Conservation (phyloP, 2,329 filamentous ascomycete species). For the Colletotrichum limetticola region DNA sequence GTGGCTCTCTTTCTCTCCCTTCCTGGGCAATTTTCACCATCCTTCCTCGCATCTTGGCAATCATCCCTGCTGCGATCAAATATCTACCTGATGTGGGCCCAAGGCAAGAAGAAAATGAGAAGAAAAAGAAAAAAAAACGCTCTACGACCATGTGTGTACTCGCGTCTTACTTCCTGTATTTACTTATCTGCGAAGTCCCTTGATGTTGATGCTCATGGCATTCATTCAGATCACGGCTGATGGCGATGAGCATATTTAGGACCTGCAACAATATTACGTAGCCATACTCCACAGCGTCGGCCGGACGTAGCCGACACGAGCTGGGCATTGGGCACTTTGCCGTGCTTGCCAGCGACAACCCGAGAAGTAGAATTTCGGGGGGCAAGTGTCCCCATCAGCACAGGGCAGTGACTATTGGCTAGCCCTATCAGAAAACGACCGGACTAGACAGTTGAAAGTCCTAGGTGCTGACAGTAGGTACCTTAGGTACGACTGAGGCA, state of each 20-base stretch:
- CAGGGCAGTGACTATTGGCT: background rate
- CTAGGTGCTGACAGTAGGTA: background rate
- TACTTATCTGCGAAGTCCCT: background rate
- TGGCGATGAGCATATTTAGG: background rate
- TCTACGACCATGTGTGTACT: background rate
- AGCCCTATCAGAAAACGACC: background rate
- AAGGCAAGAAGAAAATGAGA: background rate
- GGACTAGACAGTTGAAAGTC: no score
- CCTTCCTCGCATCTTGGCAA: background rate
- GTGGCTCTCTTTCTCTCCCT: background rate
- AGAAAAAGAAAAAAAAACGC: no score
- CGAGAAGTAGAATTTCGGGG: no score
- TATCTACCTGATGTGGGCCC: background rate
- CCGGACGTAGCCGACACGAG: background rate
- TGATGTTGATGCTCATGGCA: background rate
- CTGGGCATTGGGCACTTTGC: background rate
- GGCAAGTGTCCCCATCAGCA: background rate
- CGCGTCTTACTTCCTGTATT: background rate
- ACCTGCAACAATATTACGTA: background rate
- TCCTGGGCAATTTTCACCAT: no score
- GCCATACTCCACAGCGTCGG: background rate
- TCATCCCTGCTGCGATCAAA: background rate
- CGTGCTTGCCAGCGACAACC: background rate
- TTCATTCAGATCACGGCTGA: background rate
- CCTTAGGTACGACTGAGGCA: background rate